phyloP scores from a whole-genome alignment of 768 basidiomycete species.

The Lactarius deliciosus region DNA sequence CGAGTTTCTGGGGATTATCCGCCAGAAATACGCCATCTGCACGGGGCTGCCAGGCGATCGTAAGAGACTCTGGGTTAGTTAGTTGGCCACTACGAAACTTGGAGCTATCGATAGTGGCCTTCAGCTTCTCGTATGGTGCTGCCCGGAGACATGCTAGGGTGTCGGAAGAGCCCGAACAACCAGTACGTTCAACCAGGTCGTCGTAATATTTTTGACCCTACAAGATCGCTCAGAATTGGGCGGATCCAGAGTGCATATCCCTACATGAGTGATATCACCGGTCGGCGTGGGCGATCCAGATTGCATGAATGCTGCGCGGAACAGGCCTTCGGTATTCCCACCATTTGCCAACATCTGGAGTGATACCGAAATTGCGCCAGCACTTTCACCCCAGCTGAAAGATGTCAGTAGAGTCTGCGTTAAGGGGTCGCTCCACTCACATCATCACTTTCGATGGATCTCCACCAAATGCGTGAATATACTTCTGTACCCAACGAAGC shows the following conservation, averaged over 20 bases:
- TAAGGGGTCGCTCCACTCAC: slow-evolving; percentile 36
- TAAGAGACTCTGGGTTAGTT: not conserved
- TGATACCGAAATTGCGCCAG: slow-evolving; percentile 49
- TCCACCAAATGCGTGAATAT: slow-evolving; percentile 63
- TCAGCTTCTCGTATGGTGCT: slow-evolving; percentile 36
- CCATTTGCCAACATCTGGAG: slow-evolving; percentile 44
- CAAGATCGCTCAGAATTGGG: not conserved
- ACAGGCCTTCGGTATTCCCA: slow-evolving; percentile 40
- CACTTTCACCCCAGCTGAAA: slow-evolving; percentile 49
- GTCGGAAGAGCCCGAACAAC: slow-evolving; percentile 39
- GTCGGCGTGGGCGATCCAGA: slow-evolving; percentile 40
- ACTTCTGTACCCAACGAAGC: slow-evolving; percentile 63
- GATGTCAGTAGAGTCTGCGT: not conserved
- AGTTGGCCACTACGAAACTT: not conserved
- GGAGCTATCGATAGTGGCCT: slow-evolving; percentile 35
- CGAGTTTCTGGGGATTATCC: not conserved
- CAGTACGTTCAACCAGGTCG: slow-evolving; percentile 38
- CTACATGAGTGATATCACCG: slow-evolving; percentile 34
- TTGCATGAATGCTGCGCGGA: slow-evolving; percentile 46
- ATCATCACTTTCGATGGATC: slow-evolving; percentile 59
- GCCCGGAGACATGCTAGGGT: slow-evolving; percentile 45
- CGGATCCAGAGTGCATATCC: slow-evolving; percentile 34
- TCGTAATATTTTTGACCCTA: slow-evolving; percentile 42
- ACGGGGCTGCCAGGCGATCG: not conserved
- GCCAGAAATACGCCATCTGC: not conserved